Conservation (phyloP, 768 basidiomycete genomes). For the Pleurotus cornucopiae region DNA sequence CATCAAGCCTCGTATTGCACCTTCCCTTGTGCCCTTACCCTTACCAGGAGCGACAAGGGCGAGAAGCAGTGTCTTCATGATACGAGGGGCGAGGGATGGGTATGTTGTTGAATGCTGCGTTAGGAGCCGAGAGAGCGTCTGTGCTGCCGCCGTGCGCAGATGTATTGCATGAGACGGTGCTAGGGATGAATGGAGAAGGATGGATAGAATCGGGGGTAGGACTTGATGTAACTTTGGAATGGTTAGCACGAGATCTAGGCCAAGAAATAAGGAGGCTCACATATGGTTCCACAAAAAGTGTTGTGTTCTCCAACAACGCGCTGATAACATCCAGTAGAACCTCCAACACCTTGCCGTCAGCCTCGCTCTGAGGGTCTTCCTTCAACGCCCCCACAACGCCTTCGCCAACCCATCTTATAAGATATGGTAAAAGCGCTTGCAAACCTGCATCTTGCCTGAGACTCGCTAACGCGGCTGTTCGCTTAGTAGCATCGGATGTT, state of each 20-base stretch:
- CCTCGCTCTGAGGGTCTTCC: slow-evolving; percentile 52
- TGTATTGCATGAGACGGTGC: slow-evolving; percentile 66
- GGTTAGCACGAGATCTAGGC: background rate
- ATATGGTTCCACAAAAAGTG: slow-evolving; percentile 94
- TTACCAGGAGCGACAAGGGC: slow-evolving; percentile 74
- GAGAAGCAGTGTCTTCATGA: slow-evolving; percentile 90
- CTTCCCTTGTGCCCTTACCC: slow-evolving; percentile 79
- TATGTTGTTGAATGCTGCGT: slow-evolving; percentile 86
- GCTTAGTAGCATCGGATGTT: slow-evolving; percentile 61
- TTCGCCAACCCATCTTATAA: slow-evolving; percentile 93
- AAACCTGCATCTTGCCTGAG: slow-evolving; percentile 87
- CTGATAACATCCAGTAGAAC: slow-evolving; percentile 81
- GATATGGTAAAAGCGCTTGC: slow-evolving; percentile 87
- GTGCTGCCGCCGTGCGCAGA: slow-evolving; percentile 77
- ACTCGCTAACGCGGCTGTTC: slow-evolving; percentile 87
- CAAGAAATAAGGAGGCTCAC: slow-evolving; percentile 42
- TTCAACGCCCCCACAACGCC: slow-evolving; percentile 68
- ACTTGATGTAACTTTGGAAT: slow-evolving; percentile 83
- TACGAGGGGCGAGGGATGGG: slow-evolving; percentile 79
- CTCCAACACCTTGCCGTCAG: slow-evolving; percentile 69
- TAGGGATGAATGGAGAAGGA: slow-evolving; percentile 82
- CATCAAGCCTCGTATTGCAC: slow-evolving; percentile 83
- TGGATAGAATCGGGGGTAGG: slow-evolving; percentile 87
- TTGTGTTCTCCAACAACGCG: slow-evolving; percentile 80
- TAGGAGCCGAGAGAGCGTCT: slow-evolving; percentile 78